Evolutionary conservation across 2,329 filamentous ascomycete genomes (phyloP).

Genomic region (Scedosporium boydii): DNA sequence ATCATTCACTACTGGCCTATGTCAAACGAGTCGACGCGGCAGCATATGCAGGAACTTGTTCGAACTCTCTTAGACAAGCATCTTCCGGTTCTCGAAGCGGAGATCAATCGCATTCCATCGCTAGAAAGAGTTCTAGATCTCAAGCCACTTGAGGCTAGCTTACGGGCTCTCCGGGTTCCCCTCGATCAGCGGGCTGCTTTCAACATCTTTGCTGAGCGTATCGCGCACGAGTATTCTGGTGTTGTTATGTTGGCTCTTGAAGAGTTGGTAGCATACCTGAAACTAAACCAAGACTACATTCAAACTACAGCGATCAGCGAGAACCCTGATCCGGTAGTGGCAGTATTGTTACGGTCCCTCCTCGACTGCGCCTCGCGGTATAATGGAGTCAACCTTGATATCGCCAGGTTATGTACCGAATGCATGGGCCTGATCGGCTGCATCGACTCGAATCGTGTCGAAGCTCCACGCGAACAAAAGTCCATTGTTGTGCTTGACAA

Average conservation of each 20-base stretch:
- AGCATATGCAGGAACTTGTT: slow-evolving; percentile 54
- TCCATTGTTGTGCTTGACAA: slow-evolving; percentile 85
- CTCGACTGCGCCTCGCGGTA: slow-evolving; percentile 82
- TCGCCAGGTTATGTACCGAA: slow-evolving; percentile 65
- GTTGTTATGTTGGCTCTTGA: slow-evolving; percentile 74
- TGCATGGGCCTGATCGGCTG: slow-evolving; percentile 86
- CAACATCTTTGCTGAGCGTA: slow-evolving; percentile 62
- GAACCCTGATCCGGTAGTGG: slow-evolving; percentile 67
- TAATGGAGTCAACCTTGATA: slow-evolving; percentile 54
- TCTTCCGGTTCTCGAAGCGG: slow-evolving; percentile 48
- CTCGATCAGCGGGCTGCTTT: slow-evolving; percentile 40
- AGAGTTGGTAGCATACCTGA: slow-evolving; percentile 68
- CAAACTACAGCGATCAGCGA: slow-evolving; percentile 75
- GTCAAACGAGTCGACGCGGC: slow-evolving; percentile 53
- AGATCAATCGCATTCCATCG: slow-evolving; percentile 69
- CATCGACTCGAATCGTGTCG: slow-evolving; percentile 81
- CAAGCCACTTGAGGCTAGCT: slow-evolving; percentile 53
- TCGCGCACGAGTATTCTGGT: slow-evolving; percentile 73
- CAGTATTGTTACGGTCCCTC: slow-evolving; percentile 63
- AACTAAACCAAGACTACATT: slow-evolving; percentile 63
- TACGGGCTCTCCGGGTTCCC: slow-evolving; percentile 54
- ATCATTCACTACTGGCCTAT: slow-evolving; percentile 70
- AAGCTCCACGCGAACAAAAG: slow-evolving; percentile 65
- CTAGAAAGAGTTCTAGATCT: slow-evolving; percentile 62
- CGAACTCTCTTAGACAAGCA: slow-evolving; percentile 56